Percentiles rank a stretch among this genome's conserved stretches.
Evolutionary conservation across 768 basidiomycete species (phyloP).

Genomic region (Porphyrellus cyaneotinctus): DNA sequence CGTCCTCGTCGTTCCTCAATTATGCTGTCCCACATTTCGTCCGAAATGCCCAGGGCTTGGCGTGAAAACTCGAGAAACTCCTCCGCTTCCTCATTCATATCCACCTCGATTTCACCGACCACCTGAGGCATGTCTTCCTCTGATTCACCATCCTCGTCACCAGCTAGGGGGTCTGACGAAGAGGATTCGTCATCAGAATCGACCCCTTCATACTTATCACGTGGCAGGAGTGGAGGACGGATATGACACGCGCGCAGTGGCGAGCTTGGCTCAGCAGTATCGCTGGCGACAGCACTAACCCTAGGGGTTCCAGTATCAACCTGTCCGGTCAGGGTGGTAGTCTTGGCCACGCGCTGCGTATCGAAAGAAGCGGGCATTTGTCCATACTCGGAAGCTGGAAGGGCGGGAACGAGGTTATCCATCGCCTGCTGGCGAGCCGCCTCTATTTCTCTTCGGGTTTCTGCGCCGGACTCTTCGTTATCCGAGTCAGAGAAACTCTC

Average conservation of each 20-base stretch:
- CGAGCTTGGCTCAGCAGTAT: constrained; percentile 4
- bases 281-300: constrained; percentile 1
- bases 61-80: constrained; percentile 95
- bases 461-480: constrained; percentile 35
- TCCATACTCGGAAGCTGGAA: constrained; percentile 86
- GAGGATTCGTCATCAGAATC: constrained; percentile 89
- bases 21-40: constrained; percentile 89
- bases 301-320: constrained; percentile 24
- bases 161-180: constrained; percentile 46
- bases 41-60: constrained; percentile 82
- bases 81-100: constrained; percentile 91
- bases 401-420: constrained; percentile 75
- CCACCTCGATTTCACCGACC: constrained; percentile 78
- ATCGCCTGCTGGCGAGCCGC: constrained; percentile 59
- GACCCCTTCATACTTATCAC: constrained; percentile 87
- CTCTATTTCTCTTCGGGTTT: constrained; percentile 23
- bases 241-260: constrained; percentile 42
- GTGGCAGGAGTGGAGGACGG: constrained; percentile 74
- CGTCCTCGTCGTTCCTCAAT: constrained; percentile 68
- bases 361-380: constrained; percentile 74
- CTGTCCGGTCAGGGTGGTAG: constrained; percentile 41
- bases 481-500: constrained; percentile 47
- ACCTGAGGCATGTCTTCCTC: constrained; percentile 84
- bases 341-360: constrained; percentile 61
- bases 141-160: constrained; percentile 51